phyloP scores from a whole-genome alignment of 805 yeast species.

The Komagataella mondaviorum region DNA sequence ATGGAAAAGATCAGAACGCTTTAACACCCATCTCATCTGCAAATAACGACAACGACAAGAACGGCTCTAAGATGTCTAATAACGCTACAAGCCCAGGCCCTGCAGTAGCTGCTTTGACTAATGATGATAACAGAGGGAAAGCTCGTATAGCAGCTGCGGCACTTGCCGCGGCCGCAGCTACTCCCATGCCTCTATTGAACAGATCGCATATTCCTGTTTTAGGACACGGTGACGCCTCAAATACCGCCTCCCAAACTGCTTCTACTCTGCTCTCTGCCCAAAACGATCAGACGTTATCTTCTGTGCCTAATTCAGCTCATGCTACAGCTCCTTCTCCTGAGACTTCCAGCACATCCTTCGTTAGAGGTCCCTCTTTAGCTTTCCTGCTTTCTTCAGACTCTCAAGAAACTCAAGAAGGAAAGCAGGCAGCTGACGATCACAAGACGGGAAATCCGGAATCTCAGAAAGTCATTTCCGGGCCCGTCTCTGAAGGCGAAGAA shows the following conservation, averaged over 20 bases:
- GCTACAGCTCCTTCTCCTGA: neutral
- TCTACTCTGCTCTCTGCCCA: neutral
- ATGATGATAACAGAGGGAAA: slow-evolving; percentile 14
- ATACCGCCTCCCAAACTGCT: neutral
- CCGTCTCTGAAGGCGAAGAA: neutral
- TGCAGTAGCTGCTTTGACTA: slow-evolving; percentile 22
- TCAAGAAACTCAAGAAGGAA: neutral
- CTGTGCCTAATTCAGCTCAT: neutral
- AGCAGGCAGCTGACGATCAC: neutral
- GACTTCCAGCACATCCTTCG: neutral
- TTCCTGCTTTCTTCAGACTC: neutral
- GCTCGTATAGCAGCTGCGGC: slow-evolving; percentile 78
- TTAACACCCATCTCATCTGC: neutral
- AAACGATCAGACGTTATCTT: neutral
- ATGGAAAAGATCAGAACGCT: neutral
- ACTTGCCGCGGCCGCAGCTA: slow-evolving; percentile 67
- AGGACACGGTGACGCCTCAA: neutral
- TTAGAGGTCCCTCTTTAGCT: neutral
- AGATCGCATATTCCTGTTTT: neutral
- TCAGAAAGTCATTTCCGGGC: neutral
- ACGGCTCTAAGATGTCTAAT: neutral
- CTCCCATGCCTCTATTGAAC: slow-evolving; percentile 42
- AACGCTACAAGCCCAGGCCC: slow-evolving; percentile 21
- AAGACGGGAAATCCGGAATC: neutral
- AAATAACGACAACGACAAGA: neutral